Evolutionary conservation across 148 eudicot species (phyloP), one percentile per base, ranked within the genome.

Genomic region (Chenopodium berlandieri): DNA sequence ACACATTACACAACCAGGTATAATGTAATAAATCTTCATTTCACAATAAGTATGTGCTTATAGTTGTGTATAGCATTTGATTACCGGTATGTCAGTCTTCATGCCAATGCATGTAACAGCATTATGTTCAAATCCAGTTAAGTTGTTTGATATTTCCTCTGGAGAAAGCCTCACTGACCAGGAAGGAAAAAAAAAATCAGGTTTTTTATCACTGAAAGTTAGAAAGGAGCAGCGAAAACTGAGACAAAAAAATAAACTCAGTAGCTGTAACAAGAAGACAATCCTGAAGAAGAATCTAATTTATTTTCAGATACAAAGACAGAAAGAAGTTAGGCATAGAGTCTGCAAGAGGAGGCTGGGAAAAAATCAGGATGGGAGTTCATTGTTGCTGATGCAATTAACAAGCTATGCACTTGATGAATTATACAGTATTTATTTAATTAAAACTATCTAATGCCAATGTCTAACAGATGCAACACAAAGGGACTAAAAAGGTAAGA

Each of bases 41-140:
- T 75, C 79, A 79, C 30, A 78, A 40, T 40, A 40, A 44, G 16
- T 65, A 79, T 27, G 30, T 52, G 69, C 4, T 44, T 32, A 63
- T 27, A 68, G 60, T 16, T 32, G 44, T 2, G 73, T 11, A 34
- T 69, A 60, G 46, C 30, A 75, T 75, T 54, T 52, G 72, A 66
- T 90, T 92, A 97, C 98, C 88, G 98, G 98, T 83, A 97, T 92
- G 82, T 97, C 92, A 69, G 97, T 97, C 89, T 92, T 91, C 99
- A 97, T 97, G 89, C 98, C 98, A 60, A 97, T 83, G 86, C 98
- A 97, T 78, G 99, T 97, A 68, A 97, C 99, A 63, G 89, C 98
- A 85, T 97, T 92, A 88, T 92, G 99, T 75, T 67, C 92, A 82
- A 82, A 96, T 79, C 99, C 99, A 71, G 99, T 96, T 86, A 96